phyloP scores from a whole-genome alignment of 1,284 basidiomycete species.

The Meira nashicola region DNA sequence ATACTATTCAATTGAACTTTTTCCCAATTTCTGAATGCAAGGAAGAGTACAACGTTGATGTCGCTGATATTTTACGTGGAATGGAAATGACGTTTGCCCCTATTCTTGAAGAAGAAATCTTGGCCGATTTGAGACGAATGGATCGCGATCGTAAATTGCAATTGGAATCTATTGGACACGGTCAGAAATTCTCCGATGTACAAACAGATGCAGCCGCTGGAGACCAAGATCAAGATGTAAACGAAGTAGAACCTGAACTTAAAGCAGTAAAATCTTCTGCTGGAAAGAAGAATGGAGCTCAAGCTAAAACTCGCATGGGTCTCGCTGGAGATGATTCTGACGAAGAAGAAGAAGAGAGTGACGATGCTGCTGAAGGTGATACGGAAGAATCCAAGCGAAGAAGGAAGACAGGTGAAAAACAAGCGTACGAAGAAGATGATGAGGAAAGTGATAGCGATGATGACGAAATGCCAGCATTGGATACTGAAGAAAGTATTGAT shows the following conservation, averaged over 20 bases:
- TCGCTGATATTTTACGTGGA: constrained; percentile 68
- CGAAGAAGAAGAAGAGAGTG: constrained; percentile 26
- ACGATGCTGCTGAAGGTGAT: constrained; percentile 62
- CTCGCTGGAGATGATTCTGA: constrained; percentile 38
- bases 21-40: constrained; percentile 81
- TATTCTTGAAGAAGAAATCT: constrained; percentile 80
- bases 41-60: constrained; percentile 76
- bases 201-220: constrained; percentile 29
- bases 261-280: neutral
- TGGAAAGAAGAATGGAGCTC: constrained; percentile 15
- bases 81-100: constrained; percentile 75
- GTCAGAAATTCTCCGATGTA: constrained; percentile 61
- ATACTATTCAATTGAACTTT: constrained; percentile 76
- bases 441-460: constrained; percentile 56
- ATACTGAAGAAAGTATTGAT: constrained; percentile 15
- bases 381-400: constrained; percentile 65
- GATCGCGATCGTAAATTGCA: constrained; percentile 76
- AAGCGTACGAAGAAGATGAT: constrained; percentile 64
- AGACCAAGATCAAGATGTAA: constrained; percentile 49
- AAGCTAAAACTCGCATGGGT: constrained; percentile 20
- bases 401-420: constrained; percentile 64
- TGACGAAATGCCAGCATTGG: constrained; percentile 14
- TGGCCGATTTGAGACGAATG: constrained; percentile 77
- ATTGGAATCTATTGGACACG: constrained; percentile 69
- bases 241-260: constrained; percentile 1